Base-by-base conservation (phyloP, 1,284 basidiomycete species). In the Marasmius sp. region DNA sequence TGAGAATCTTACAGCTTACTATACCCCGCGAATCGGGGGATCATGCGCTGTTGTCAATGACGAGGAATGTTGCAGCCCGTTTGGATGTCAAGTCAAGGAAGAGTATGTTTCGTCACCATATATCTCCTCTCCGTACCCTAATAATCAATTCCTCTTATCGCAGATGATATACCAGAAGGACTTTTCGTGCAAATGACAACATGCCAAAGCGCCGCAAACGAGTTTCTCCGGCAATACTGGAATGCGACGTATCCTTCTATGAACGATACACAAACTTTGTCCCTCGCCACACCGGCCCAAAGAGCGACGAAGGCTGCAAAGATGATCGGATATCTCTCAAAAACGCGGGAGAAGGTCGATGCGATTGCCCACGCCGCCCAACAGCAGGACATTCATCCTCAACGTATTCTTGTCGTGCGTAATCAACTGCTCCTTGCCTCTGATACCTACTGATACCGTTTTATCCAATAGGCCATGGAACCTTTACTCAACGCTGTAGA, bases 141-240 rank as follows among this genome's bases (percentile, higher is more conserved):
- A 50, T 59, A 38, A 33, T 58, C 58, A 34, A 61, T 41, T 51
- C 53, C 27, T 61, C 61, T 49, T 11, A 8, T 20, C 48, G 39
- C 65, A 94, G 93, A 86, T 61, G 88, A 92, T 36, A 86, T 98
- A 27, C 94, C 96, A 0, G 87, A 92, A 36, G 78, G 78, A 1
- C 77, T 98, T 22, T 87, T 93, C 66, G 81, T 87, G 57, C 88
- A 93, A 72, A 91, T 98, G 83, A 86, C 87, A 9, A 92, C 92
- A 0, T 92, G 93, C 68, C 95, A 98, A 70, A 95, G 94, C 0
- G 91, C 95, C 1, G 91, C 95, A 2, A 95, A 94, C 67, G 97
- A 99, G 74, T 98, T 98, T 73, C 81, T 99, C 10, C 87, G 97
- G 10, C 97, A 98, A 72, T 98, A 95, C 72, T 99, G 96, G 95